Evolutionary conservation across 805 yeast species (phyloP).

Genomic region (Saitoella complicata): DNA sequence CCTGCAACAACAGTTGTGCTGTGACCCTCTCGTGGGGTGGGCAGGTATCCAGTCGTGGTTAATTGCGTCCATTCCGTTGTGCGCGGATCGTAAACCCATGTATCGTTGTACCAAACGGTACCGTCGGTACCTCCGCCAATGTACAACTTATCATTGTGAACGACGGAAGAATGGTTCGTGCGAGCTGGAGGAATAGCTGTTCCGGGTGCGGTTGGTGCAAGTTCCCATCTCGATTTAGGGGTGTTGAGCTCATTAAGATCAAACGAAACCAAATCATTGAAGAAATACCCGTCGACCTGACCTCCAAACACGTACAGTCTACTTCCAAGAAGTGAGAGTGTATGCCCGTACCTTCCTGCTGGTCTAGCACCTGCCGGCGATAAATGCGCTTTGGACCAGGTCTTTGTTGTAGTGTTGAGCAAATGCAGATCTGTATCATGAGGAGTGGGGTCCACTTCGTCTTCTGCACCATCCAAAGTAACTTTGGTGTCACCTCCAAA

Average conservation of each 20-base stretch:
- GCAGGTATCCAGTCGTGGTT: constrained; percentile 53
- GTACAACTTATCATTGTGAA: constrained; percentile 62
- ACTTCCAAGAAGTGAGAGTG: constrained; percentile 54
- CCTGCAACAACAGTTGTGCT: constrained; percentile 67
- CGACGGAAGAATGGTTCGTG: constrained; percentile 78
- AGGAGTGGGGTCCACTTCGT: constrained; percentile 12
- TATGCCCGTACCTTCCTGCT: constrained; percentile 86
- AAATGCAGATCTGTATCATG: constrained; percentile 84
- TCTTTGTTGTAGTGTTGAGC: constrained; percentile 59
- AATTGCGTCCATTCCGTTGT: constrained; percentile 54
- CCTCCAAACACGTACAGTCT: constrained; percentile 83
- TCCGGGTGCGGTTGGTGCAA: constrained; percentile 32
- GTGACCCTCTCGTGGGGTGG: constrained; percentile 85
- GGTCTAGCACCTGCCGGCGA: constrained; percentile 48
- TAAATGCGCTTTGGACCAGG: constrained; percentile 68
- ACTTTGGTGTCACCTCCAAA: constrained; percentile 88
- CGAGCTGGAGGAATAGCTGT: constrained; percentile 56
- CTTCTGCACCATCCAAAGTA: not conserved
- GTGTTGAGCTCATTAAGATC: constrained; percentile 70
- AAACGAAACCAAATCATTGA: constrained; percentile 71
- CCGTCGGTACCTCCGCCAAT: constrained; percentile 87
- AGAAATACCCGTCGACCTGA: constrained; percentile 67
- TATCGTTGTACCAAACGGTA: constrained; percentile 49
- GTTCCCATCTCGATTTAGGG: constrained; percentile 73
- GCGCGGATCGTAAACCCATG: constrained; percentile 66